These are phyloP conservation scores for Candida smagusa DNA, from an alignment of 1,139 yeast species.

Conservation along the genomic window DNA sequence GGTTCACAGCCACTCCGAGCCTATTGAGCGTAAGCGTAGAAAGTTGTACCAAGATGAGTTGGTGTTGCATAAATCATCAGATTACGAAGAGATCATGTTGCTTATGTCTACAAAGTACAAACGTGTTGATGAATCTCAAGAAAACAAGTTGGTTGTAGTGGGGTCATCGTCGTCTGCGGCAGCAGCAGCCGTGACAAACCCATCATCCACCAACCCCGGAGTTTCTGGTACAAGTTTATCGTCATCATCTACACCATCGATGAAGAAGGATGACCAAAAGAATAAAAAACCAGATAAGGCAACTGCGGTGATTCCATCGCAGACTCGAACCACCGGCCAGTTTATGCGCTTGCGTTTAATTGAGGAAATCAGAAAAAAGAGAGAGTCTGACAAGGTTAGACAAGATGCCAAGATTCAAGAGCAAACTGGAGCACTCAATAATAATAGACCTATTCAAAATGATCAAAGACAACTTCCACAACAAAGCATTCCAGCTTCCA, in stretches of 20 bases:
- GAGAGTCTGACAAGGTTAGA: constrained; percentile 43
- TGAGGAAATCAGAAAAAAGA: constrained; percentile 45
- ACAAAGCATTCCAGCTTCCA: constrained; percentile 1
- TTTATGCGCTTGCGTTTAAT: constrained; percentile 48
- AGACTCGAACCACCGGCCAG: constrained; percentile 33
- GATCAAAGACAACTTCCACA: constrained; percentile 9
- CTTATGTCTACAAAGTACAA: constrained; percentile 42
- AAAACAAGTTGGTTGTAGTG: constrained; percentile 40
- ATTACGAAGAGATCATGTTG: constrained; percentile 87
- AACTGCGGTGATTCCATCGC: constrained; percentile 15
- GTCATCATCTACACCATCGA: constrained; percentile 18
- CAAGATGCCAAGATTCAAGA: constrained; percentile 39
- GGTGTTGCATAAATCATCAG: constrained; percentile 69
- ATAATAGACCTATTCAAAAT: constrained; percentile 17
- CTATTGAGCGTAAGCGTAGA: constrained; percentile 40
- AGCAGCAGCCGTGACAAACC: constrained; percentile 11
- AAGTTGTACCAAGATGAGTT: constrained; percentile 46
- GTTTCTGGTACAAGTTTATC: constrained; percentile 8
- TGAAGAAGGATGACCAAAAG: constrained; percentile 19
- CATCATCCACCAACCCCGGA: constrained; percentile 5
- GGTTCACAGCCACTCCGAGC: constrained; percentile 44
- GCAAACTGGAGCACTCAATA: constrained; percentile 20
- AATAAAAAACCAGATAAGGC: constrained; percentile 25
- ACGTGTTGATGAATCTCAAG: constrained; percentile 36
- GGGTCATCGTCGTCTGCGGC: constrained; percentile 29